Base-by-base conservation (phyloP, 148 eudicot species). In the Silene uniflora region DNA sequence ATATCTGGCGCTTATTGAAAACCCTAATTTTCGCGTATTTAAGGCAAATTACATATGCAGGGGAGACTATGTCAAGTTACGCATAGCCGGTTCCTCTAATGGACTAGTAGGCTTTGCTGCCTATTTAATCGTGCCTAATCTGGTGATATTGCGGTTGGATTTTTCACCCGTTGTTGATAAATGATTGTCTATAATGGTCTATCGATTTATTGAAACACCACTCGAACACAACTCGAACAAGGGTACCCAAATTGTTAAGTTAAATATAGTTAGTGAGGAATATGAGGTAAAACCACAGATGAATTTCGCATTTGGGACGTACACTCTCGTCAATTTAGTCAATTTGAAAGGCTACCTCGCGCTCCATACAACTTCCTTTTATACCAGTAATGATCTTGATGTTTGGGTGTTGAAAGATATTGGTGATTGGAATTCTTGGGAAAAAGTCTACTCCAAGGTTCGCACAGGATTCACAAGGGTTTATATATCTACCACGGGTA, bases 391-490 rank as follows among this genome's bases (percentile, higher is more conserved):
- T 0, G 0, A 2, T 71, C 18, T 16, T 27, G 62, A 55, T 52
- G 62, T 71, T 54, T 71, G 74, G 62, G 55, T 8, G 18, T 7
- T 54, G 74, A 71, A 13, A 71, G 13, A 27, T 5, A 59, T 24
- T 14, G 62, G 14, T 25, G 22, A 71, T 21, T 71, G 62, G 62
- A 55, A 19, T 54, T 71, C 62, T 42, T 54, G 74, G 74, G 62
- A 71, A 60, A 71, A 55, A 71, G 4, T 21, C 12, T 14, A 16
- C 35, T 27, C 22, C 9, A 60, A 25, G 1, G 19, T 6, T 54
- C 44, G 4, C 27, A 19, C 22, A 22, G 3, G 0, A 35, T 3
- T 55, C 10, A 0, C 2, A 11, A 4, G 14, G 54, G 2, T 69
- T 7, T 24, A 44, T 71, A 32, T 54, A 35, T 21, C 25, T 71